Evolutionary conservation across 306 rosid genomes (phyloP).

Genomic region (Medicago truncatula): MtrunA17r5.0-ANR NC_053045.1:56750001-56750500

Average conservation of each 20-base stretch:
- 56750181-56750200: conserved; percentile 66
- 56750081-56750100: conserved; percentile 80
- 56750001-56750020: conserved; percentile 84
- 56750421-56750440: conserved; percentile 55
- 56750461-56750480: conserved; percentile 59
- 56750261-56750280: conserved; percentile 88
- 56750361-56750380: conserved; percentile 78
- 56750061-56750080: conserved; percentile 71
- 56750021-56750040: conserved; percentile 76
- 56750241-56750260: conserved; percentile 77
- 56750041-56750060: conserved; percentile 84
- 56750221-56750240: conserved; percentile 99
- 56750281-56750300: conserved; percentile 71
- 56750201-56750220: conserved; percentile 87
- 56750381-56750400: conserved; percentile 73
- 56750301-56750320: conserved; percentile 79
- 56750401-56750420: conserved; percentile 58
- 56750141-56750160: conserved; percentile 97
- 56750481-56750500: conserved; percentile 75
- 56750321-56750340: conserved; percentile 65
- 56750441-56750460: conserved; percentile 63
- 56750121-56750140: conserved; percentile 97
- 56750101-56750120: conserved; percentile 83
- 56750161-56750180: conserved; percentile 93
- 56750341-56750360: conserved; percentile 96